Conservation (phyloP, 2,329 filamentous ascomycete species). For the Xylariomycetidae sp. region DNA sequence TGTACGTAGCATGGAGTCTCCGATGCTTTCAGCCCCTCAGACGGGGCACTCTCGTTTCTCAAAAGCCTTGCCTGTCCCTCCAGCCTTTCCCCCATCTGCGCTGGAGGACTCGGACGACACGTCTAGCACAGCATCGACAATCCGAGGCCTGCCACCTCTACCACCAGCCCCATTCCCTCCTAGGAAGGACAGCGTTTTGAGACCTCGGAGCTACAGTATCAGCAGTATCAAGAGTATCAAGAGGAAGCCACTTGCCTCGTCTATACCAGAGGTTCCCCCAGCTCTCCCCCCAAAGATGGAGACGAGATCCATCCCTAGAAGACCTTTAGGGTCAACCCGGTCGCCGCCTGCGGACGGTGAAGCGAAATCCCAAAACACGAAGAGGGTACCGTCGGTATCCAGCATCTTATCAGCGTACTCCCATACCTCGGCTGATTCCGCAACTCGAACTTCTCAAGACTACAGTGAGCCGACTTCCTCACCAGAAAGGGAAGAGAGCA, state of each 20-base stretch:
- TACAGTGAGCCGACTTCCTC: slow-evolving; percentile 29
- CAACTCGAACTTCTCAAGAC: slow-evolving; percentile 35
- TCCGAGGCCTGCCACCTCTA: slow-evolving; percentile 17
- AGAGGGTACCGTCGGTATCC: slow-evolving; percentile 44
- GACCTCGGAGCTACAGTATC: slow-evolving; percentile 11
- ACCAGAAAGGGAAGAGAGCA: slow-evolving; percentile 21
- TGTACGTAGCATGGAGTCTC: slow-evolving; percentile 19
- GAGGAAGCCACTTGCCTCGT: slow-evolving; percentile 22
- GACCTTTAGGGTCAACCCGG: slow-evolving; percentile 24
- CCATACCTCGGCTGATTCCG: slow-evolving; percentile 38
- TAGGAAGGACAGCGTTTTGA: slow-evolving; percentile 20
- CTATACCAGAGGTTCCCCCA: slow-evolving; percentile 19
- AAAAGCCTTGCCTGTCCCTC: slow-evolving; percentile 50
- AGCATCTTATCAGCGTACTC: slow-evolving; percentile 53
- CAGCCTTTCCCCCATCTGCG: slow-evolving; percentile 29
- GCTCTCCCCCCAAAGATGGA: slow-evolving; percentile 22
- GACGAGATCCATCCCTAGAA: slow-evolving; percentile 31
- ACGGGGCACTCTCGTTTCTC: slow-evolving; percentile 50
- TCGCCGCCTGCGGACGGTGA: slow-evolving; percentile 5
- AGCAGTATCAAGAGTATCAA: slow-evolving; percentile 16
- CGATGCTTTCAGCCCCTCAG: slow-evolving; percentile 26
- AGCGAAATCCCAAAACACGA: slow-evolving; percentile 19
- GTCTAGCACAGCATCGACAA: slow-evolving; percentile 10
- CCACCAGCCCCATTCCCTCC: slow-evolving; percentile 23
- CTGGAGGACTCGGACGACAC: slow-evolving; percentile 14